phyloP scores from a whole-genome alignment of 805 yeast genomes.

The Myxozyma kluyveri region DNA sequence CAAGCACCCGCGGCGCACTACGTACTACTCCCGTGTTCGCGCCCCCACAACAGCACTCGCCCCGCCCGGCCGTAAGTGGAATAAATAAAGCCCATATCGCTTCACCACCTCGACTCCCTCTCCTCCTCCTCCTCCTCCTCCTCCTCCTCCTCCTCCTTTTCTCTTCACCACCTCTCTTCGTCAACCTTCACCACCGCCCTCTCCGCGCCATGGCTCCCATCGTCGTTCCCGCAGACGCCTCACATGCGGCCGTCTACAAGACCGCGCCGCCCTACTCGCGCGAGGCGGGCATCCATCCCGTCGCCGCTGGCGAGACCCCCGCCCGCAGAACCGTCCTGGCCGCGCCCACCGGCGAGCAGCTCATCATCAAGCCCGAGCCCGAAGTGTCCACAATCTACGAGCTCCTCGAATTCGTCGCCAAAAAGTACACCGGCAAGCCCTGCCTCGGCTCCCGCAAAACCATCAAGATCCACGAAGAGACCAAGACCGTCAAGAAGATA shows the following conservation, averaged over 20 bases:
- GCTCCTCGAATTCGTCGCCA: conserved; percentile 59
- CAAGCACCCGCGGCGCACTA: too few species aligned
- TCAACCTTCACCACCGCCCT: not conserved
- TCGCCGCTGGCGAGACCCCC: conserved; percentile 17
- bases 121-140: not conserved
- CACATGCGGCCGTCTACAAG: conserved; percentile 18
- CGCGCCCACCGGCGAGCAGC: conserved; percentile 28
- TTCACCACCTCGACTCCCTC: not conserved
- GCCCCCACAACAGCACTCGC: too few species aligned
- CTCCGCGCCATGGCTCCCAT: conserved; percentile 13
- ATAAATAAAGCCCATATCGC: too few species aligned
- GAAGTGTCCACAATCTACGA: conserved; percentile 70
- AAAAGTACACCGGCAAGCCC: conserved; percentile 50
- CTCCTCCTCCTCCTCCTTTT: not conserved
- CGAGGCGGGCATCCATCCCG: conserved; percentile 20
- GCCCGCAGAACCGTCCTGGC: conserved; percentile 20
- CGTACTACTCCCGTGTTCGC: too few species aligned
- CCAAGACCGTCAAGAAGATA: conserved; percentile 66
- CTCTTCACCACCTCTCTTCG: not conserved
- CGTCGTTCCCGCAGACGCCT: conserved; percentile 20
- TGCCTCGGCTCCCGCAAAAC: conserved; percentile 80
- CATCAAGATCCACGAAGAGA: conserved; percentile 70
- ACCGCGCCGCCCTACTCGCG: conserved; percentile 22
- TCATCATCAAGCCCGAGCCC: conserved; percentile 58
- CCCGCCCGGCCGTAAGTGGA: too few species aligned